These are phyloP conservation scores for Cerioporus squamosus DNA, from an alignment of 1,284 basidiomycete species.

Conservation along the genomic window DNA sequence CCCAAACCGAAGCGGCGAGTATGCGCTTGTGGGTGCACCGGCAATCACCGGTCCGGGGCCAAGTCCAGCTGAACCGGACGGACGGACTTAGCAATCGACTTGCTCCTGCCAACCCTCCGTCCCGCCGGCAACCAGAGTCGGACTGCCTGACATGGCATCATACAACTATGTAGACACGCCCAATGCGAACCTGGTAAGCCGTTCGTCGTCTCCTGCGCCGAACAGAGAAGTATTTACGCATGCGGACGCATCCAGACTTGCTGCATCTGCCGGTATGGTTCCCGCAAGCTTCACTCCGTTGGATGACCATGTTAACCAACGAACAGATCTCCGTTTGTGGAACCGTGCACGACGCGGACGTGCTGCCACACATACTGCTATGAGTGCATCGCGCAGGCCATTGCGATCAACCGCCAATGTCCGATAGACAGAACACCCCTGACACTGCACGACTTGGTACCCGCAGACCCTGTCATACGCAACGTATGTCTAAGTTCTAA, in stretches of 20 bases:
- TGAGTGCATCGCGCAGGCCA: slow-evolving; percentile 72
- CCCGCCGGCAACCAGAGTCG: not conserved
- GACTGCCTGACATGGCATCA: slow-evolving; percentile 15
- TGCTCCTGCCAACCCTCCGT: not conserved
- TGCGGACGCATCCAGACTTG: slow-evolving; percentile 56
- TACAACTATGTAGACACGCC: slow-evolving; percentile 55
- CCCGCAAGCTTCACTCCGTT: slow-evolving; percentile 4
- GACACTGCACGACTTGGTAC: slow-evolving; percentile 51
- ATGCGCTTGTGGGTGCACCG: slow-evolving; percentile 1
- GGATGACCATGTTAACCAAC: not conserved
- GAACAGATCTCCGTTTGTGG: slow-evolving; percentile 67
- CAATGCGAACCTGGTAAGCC: slow-evolving; percentile 62
- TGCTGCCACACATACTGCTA: slow-evolving; percentile 87
- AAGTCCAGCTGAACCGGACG: no score
- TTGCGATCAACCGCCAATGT: slow-evolving; percentile 68
- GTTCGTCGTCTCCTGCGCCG: not conserved
- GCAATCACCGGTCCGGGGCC: slow-evolving; percentile 3
- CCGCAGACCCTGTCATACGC: slow-evolving; percentile 72
- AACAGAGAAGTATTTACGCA: not conserved
- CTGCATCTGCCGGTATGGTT: slow-evolving; percentile 75
- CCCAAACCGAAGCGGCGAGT: not conserved
- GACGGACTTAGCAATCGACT: not conserved
- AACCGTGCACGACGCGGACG: slow-evolving; percentile 72
- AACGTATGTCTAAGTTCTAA: slow-evolving; percentile 55
- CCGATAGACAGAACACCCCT: slow-evolving; percentile 83